Conservation (phyloP, 2,329 filamentous ascomycete genomes). For the Ophiostoma populinum region DNA sequence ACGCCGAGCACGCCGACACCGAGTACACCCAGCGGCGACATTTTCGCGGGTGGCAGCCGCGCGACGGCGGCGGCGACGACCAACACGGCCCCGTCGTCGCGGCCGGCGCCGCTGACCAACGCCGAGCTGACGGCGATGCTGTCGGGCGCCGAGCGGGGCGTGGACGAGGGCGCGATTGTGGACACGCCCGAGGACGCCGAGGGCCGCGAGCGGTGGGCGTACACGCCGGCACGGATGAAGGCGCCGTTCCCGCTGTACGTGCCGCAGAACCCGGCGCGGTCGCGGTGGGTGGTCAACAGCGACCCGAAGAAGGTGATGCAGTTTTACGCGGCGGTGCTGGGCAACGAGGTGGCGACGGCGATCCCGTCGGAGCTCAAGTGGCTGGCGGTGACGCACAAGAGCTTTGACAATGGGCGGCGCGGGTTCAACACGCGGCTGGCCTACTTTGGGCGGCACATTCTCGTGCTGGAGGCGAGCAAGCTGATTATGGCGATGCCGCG, state of each 20-base stretch:
- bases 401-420: slow-evolving; percentile 85
- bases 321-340: slow-evolving; percentile 63
- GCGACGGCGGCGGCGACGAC: too few relatives aligned
- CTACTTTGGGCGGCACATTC: slow-evolving; percentile 40
- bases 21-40: too few relatives aligned
- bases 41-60: too few relatives aligned
- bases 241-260: slow-evolving; percentile 47
- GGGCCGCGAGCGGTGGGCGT: slow-evolving; percentile 44
- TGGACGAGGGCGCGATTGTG: slow-evolving; percentile 2
- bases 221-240: slow-evolving; percentile 53
- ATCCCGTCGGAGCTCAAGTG: slow-evolving; percentile 88
- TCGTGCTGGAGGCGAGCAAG: slow-evolving; percentile 15
- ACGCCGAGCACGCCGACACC: too few relatives aligned
- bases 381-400: slow-evolving; percentile 95
- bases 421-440: slow-evolving; percentile 89
- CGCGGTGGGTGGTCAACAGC: slow-evolving; percentile 53
- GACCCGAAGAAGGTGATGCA: slow-evolving; percentile 57
- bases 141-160: too few relatives aligned
- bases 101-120: too few relatives aligned
- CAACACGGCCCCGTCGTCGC: too few relatives aligned
- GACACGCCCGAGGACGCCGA: background rate
- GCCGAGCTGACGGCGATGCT: too few relatives aligned
- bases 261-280: slow-evolving; percentile 33
- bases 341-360: slow-evolving; percentile 51
- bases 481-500: slow-evolving; percentile 12